Conservation (phyloP, 2,329 filamentous ascomycete species). For the Pseudomassariella vexata region DNA sequence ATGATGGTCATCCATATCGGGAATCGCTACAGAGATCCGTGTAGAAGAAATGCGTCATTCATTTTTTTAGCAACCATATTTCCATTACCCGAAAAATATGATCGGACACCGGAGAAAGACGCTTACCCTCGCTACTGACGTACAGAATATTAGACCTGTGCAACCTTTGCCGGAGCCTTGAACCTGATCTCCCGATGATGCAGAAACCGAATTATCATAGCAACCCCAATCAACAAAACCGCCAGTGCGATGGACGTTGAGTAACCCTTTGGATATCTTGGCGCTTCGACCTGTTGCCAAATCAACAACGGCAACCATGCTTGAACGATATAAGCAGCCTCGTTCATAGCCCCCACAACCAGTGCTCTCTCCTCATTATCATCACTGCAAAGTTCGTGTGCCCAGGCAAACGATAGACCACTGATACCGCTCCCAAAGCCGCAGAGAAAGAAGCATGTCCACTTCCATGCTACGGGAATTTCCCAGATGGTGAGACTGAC, state of each 20-base stretch:
- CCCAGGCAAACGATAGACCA: constrained; percentile 41
- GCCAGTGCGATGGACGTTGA: constrained; percentile 47
- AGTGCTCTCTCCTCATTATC: constrained; percentile 61
- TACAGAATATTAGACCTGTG: too few species aligned
- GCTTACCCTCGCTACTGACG: too few species aligned
- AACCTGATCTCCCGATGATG: constrained; percentile 41
- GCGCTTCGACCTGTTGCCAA: constrained; percentile 60
- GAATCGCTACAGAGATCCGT: too few species aligned
- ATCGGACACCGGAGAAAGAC: too few species aligned
- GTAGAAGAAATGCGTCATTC: too few species aligned
- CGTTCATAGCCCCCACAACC: constrained; percentile 61
- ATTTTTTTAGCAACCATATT: too few species aligned
- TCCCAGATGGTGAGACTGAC: constrained; percentile 35
- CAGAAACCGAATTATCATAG: constrained; percentile 39
- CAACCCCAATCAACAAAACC: constrained; percentile 40
- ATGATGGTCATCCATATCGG: too few species aligned
- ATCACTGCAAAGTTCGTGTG: constrained; percentile 41
- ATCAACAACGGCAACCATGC: constrained; percentile 63
- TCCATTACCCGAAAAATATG: too few species aligned
- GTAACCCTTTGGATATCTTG: constrained; percentile 54
- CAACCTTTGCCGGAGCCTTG: too few species aligned
- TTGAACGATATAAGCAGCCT: constrained; percentile 63
- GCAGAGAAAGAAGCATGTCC: constrained; percentile 54
- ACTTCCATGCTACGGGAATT: constrained; percentile 51
- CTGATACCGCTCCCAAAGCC: constrained; percentile 43